Percentiles rank a stretch among this genome's conserved stretches.
Evolutionary conservation across 1,284 basidiomycete genomes (phyloP).

Genomic region (Leucoagaricus sp.): DNA sequence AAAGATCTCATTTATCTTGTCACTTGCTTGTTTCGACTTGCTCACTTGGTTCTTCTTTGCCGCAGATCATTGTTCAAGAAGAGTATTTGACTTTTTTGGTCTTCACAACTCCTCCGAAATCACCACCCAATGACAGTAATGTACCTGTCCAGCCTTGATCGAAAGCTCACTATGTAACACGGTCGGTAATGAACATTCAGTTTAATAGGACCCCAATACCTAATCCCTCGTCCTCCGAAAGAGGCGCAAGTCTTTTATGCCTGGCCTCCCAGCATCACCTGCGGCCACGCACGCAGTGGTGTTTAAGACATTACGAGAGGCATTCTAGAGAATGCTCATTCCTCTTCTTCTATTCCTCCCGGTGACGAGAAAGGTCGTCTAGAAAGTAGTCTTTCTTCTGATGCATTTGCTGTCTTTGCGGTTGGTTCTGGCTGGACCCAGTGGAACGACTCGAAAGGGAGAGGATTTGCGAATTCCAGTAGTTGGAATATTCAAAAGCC

Average conservation of each 20-base stretch:
- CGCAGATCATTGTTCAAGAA: neutral
- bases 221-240: slow-evolving; percentile 1
- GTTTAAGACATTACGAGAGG: neutral
- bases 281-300: neutral
- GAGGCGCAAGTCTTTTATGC: neutral
- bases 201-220: neutral
- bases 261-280: neutral
- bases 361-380: neutral
- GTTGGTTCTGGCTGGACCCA: neutral
- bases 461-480: no score
- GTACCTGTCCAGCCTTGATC: slow-evolving; percentile 4
- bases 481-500: no score
- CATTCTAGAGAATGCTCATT: neutral
- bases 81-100: neutral
- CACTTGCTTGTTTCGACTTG: neutral
- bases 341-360: neutral
- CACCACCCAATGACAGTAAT: neutral
- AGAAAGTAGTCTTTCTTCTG: neutral
- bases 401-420: neutral
- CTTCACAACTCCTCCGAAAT: neutral
- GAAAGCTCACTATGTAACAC: neutral
- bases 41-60: neutral
- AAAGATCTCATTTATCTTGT: neutral
- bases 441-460: no score
- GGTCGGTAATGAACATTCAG: neutral